Evolutionary conservation across 331 rosid species (phyloP), one percentile per base, ranked within the genome.

Genomic region (Cucumis variabilis): DNA sequence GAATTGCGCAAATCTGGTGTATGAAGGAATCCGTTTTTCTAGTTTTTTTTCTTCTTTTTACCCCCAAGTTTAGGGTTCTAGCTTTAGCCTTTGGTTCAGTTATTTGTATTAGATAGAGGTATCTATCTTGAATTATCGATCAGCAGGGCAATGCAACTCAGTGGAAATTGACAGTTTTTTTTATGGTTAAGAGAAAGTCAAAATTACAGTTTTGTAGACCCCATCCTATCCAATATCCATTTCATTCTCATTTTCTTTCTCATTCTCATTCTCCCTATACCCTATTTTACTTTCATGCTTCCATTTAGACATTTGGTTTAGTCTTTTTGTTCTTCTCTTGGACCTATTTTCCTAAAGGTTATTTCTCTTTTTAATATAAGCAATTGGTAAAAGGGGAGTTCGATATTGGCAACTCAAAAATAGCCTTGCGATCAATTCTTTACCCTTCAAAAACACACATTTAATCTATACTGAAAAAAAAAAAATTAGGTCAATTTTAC

Each of bases 1-100:
- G 99, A 97, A 69, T 76, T 95, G 93, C 98, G 99, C 12, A 95
- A 93, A 87, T 89, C 91, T 37, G 89, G 90, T 48, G 67, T 87
- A 79, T 93, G 92, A 95, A 37, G 44, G 50, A 62, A 50, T 48
- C 83, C 46, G 8, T 6, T 15, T 11, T 70, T 33, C 63, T 55
- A n/a, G 25, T 41, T 77, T 85, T 19, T 7, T 13, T 63, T n/a
- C 37, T 46, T 71, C 14, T 9, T 83, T 23, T 30, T 27, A 25
- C 23, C 25, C 51, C 33, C 63, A 44, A 69, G 12, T 63, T 85
- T 44, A 63, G 86, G n/a, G n/a, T 84, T 84, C 4, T 84, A 13
- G 77, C 46, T 17, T 23, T n/a, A 67, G 63, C 77, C 30, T 27
- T 83, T 44, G 73, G n/a, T 41, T 83, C 23, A 13, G 44, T 84